Base-by-base conservation (phyloP, 2,329 filamentous ascomycete species). In the Neonectria sp. region DNA sequence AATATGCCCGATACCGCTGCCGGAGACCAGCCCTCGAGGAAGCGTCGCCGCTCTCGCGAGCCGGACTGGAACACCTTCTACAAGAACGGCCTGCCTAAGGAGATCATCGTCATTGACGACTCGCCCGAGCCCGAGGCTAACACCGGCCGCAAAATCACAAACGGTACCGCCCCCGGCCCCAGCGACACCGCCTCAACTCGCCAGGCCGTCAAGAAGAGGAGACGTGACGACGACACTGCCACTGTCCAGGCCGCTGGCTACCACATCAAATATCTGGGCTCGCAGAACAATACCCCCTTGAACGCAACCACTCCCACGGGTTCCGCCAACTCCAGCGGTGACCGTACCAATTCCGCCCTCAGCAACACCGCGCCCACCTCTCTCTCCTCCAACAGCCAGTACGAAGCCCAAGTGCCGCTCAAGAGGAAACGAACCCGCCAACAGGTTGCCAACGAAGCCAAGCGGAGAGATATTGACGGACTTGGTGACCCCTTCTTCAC, bases 331-430 rank as follows among this genome's bases (percentile, higher is more conserved):
- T 97, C 94, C 5, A 96, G 92, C 6, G 95, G 92, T 72, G 94
- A 95, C 80, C 90, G 94, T 70, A 97, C 93, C 15, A 92, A 92
- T 35, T 96, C 94, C 17, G 88, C 89, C 49, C 85, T 95, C 64
- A 91, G 95, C 76, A 96, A 94, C 4, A 98, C 95, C 0, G 95
- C 95, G 49, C 91, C 95, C 6, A 98, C 96, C 1, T 98, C 95
- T 6, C 82, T 89, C 48, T 90, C 89, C 0, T 89, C 89, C 3
- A 87, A 85, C 63, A 82, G 86, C 67, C 86, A 89, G 52, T 91
- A 93, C 76, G 88, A 91, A 57, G 84, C 85, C 35, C 86, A 88
- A 59, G 85, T 90, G n/a, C 94, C 95, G 37, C 93, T 96, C 80
- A 98, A 98, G 84, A 89, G 95, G 76, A 98, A 97, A 83, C 90